These are phyloP conservation scores for Cicer yamashitae DNA, from an alignment of 306 rosid genomes.

Conservation along the genomic window DNA sequence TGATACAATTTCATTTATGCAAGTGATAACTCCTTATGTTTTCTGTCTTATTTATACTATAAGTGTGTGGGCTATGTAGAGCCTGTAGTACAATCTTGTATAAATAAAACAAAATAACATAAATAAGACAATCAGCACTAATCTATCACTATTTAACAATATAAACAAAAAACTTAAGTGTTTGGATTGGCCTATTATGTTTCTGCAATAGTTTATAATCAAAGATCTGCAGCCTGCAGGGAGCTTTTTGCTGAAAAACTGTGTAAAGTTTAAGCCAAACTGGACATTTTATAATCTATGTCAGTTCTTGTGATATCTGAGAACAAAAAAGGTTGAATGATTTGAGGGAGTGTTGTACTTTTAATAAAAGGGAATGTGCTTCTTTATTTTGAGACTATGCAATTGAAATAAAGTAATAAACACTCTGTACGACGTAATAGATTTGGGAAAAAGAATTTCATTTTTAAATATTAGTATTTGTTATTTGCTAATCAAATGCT, in stretches of 20 bases:
- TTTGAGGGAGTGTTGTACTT: neutral
- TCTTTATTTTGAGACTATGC: neutral
- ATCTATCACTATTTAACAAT: neutral
- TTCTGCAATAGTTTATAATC: neutral
- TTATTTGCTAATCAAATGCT: neutral
- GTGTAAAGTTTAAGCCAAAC: too few species aligned
- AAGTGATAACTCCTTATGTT: neutral
- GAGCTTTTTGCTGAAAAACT: too few species aligned
- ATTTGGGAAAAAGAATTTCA: neutral
- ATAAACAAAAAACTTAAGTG: conserved; percentile 8
- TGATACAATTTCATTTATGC: conserved; percentile 31
- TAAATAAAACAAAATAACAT: too few species aligned
- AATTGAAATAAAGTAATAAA: neutral
- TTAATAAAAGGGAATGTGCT: neutral
- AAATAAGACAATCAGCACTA: conserved; percentile 8
- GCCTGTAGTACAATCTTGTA: conserved; percentile 8
- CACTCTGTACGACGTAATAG: neutral
- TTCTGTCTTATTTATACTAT: neutral
- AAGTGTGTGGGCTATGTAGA: conserved; percentile 21
- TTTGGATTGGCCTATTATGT: neutral
- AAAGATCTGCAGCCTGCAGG: too few species aligned
- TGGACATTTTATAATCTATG: neutral
- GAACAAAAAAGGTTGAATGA: neutral
- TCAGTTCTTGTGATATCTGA: neutral
- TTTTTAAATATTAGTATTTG: neutral